Base-by-base conservation (phyloP, 805 yeast species). In the Hanseniaspora singularis region DNA sequence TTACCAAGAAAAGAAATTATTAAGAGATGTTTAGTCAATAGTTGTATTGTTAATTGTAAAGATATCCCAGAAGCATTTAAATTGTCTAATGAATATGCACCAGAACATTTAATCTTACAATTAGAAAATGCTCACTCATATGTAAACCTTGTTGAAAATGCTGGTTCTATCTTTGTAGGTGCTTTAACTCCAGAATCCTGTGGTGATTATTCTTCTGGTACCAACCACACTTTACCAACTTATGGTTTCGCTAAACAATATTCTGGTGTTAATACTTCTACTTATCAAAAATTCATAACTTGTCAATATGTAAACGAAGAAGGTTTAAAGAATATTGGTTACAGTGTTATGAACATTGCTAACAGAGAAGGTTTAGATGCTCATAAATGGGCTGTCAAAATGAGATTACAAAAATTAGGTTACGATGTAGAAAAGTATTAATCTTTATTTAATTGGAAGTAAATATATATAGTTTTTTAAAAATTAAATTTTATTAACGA, bases 161-260 rank as follows among this genome's bases (percentile, higher is more conserved):
- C 99, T 5, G 98, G 99, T 33, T 81, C 94, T 27, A 92, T 92
- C 20, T 92, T 92, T 59, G 96, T 92, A 48, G 99, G 99, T 38
- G 81, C 89, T 3, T 83, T 82, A 63, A 83, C 96, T 2, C 98
- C 99, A 42, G 99, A 92, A 64, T 82, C 95, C 2, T 88, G 96
- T 64, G 99, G 99, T 59, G 99, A 92, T 67, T 92, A 92, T 68
- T 88, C 96, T 0, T 76, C 88, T 51, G 99, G 99, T 62, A 92
- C 99, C 4, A 92, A 92, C 72, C 99, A 92, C 68, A 92, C 99
- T 0, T 73, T 92, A 57, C 99, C 99, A 50, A 92, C 99, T 0
- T 92, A 92, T 60, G 99, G 99, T 42, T 92, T 89, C 60, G 97
- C 99, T 37, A 81, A 87, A 68, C 94, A 86, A 74, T 92, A 92